These are phyloP conservation scores for Cercospora citrullina DNA, from an alignment of 2,329 filamentous ascomycete genomes.

Conservation along the genomic window DNA sequence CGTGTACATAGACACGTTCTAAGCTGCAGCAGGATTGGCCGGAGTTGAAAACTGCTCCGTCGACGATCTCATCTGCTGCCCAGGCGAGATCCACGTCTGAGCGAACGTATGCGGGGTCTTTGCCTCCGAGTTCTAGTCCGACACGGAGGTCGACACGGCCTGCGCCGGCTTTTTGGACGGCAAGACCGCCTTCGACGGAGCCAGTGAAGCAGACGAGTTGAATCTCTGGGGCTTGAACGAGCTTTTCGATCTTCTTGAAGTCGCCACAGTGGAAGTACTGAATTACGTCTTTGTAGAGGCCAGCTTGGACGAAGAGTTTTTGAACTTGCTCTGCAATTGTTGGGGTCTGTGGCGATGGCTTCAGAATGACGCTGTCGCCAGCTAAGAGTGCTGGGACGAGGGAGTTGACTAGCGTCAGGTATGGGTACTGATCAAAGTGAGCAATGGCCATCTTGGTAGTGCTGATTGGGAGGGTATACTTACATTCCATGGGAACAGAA, in stretches of 20 bases:
- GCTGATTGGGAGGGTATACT: slow-evolving; percentile 43
- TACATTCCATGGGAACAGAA: slow-evolving; percentile 96
- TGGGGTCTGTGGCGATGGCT: slow-evolving; percentile 92
- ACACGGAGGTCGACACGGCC: slow-evolving; percentile 78
- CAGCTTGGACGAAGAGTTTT: slow-evolving; percentile 74
- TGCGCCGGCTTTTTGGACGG: slow-evolving; percentile 80
- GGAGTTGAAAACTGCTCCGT: slow-evolving; percentile 95
- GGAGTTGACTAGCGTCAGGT: slow-evolving; percentile 89
- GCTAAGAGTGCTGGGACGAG: slow-evolving; percentile 86
- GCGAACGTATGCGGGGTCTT: slow-evolving; percentile 89
- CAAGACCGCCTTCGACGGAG: slow-evolving; percentile 81
- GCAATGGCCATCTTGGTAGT: not conserved
- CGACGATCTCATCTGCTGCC: slow-evolving; percentile 92
- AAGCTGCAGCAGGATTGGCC: slow-evolving; percentile 97
- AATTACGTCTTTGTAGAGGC: slow-evolving; percentile 78
- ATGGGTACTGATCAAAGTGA: slow-evolving; percentile 71
- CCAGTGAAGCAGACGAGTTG: slow-evolving; percentile 90
- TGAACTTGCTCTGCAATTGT: slow-evolving; percentile 84
- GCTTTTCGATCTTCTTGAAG: slow-evolving; percentile 69
- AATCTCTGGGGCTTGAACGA: slow-evolving; percentile 75
- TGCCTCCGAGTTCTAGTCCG: slow-evolving; percentile 88
- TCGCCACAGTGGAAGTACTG: slow-evolving; percentile 92
- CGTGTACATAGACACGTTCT: slow-evolving; percentile 88
- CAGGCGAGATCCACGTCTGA: slow-evolving; percentile 83
- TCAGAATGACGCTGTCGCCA: slow-evolving; percentile 88